A percentile compares a stretch with the other conserved stretches of the same genome.
phyloP scores from a whole-genome alignment of 208 protist genomes.

The Crithidia mellificae region DNA sequence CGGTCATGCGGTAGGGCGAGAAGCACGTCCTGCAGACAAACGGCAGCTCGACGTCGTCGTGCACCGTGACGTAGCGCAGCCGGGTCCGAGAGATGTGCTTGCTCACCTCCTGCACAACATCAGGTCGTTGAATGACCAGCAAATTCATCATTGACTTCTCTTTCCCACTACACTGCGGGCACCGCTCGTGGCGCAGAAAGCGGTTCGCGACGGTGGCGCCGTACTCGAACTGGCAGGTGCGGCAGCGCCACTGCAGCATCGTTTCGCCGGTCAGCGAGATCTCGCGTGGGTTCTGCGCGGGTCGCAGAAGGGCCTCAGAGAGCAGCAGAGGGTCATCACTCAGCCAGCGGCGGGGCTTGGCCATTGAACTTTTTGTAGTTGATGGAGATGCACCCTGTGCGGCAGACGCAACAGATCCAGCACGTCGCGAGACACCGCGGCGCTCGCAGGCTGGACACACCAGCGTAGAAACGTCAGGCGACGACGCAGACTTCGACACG shows the following conservation, averaged over 20 bases:
- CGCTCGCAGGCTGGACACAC: slow-evolving; percentile 70
- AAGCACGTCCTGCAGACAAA: slow-evolving; percentile 82
- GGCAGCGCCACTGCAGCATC: slow-evolving; percentile 64
- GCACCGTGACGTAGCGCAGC: slow-evolving; percentile 56
- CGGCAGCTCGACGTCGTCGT: slow-evolving; percentile 55
- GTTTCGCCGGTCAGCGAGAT: slow-evolving; percentile 54
- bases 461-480: slow-evolving; percentile 6
- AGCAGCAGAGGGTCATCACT: slow-evolving; percentile 55
- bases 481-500: too few relatives aligned
- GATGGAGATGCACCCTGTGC: too few relatives aligned
- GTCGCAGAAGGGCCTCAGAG: slow-evolving; percentile 51
- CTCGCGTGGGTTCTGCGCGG: slow-evolving; percentile 50
- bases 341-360: slow-evolving; percentile 33
- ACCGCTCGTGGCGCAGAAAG: slow-evolving; percentile 57
- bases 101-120: slow-evolving; percentile 71
- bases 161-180: slow-evolving; percentile 69
- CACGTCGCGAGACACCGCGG: slow-evolving; percentile 22
- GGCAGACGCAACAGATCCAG: background rate
- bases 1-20: slow-evolving; percentile 67
- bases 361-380: background rate
- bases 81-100: slow-evolving; percentile 43
- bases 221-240: slow-evolving; percentile 61
- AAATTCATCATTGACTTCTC: slow-evolving; percentile 52
- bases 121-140: slow-evolving; percentile 68
- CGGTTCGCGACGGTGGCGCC: slow-evolving; percentile 54